Evolutionary conservation across 2,329 filamentous ascomycete species (phyloP).

Genomic region (Tolypocladium inflatum): DNA sequence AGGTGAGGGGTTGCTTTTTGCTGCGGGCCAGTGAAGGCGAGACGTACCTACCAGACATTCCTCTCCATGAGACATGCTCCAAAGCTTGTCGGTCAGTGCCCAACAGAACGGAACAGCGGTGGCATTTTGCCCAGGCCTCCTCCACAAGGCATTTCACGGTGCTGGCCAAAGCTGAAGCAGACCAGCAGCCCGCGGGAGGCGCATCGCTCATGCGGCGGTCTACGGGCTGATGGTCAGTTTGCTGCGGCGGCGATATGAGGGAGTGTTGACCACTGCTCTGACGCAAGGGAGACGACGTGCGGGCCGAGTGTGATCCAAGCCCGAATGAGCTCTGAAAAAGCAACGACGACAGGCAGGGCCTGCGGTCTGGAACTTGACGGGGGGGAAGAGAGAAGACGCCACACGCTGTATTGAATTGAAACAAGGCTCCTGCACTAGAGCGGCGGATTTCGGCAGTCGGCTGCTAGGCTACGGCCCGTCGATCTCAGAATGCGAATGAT

Average conservation of each 20-base stretch:
- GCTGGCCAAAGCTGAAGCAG: neutral
- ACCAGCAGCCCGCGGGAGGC: neutral
- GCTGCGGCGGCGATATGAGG: neutral
- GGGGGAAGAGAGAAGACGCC: neutral
- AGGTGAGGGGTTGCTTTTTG: slow-evolving; percentile 1
- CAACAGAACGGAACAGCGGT: neutral
- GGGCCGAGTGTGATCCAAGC: neutral
- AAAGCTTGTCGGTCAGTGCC: neutral
- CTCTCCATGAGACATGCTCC: slow-evolving; percentile 1
- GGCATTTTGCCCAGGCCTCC: neutral
- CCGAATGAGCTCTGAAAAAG: neutral
- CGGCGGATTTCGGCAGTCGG: neutral
- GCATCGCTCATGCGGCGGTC: neutral
- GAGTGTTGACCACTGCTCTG: neutral
- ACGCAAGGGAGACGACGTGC: neutral
- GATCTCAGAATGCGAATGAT: neutral
- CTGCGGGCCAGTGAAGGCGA: neutral
- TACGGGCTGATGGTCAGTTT: neutral
- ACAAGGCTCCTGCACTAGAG: neutral
- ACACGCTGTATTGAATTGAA: neutral
- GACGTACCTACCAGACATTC: slow-evolving; percentile 2
- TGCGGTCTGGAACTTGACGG: neutral
- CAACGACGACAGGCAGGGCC: neutral
- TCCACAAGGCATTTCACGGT: neutral
- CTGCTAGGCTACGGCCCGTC: neutral